Evolutionary conservation across 192 early-diverging fungal species (phyloP).

Genomic region (Entomortierella chlamydospora): DNA sequence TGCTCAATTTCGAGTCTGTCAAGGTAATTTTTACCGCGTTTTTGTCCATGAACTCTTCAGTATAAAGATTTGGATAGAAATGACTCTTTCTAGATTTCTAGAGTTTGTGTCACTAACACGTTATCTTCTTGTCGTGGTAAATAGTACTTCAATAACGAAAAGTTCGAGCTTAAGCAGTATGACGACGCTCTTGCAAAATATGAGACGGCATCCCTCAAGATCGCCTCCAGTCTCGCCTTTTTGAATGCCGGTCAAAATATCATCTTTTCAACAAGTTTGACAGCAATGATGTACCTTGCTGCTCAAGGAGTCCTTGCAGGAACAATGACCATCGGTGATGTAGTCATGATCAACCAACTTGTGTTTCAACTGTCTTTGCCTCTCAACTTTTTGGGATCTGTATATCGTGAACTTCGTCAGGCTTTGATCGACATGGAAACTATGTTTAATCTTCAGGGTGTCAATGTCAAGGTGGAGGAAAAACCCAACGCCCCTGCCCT

Average conservation of each 20-base stretch:
- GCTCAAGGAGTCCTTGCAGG: conserved; percentile 83
- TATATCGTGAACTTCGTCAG: conserved; percentile 97
- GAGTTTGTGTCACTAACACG: neutral
- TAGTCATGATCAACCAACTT: conserved; percentile 99
- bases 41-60: too few relatives aligned
- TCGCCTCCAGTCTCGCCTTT: conserved; percentile 87
- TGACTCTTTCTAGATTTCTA: neutral
- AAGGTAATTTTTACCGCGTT: conserved; percentile 78
- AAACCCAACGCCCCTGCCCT: conserved; percentile 65
- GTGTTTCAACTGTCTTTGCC: conserved; percentile 98
- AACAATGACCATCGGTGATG: conserved; percentile 93
- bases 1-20: conserved; percentile 98
- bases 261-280: conserved; percentile 94
- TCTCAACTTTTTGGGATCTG: conserved; percentile 96
- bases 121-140: neutral
- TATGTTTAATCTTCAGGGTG: conserved; percentile 87
- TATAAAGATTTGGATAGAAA: too few relatives aligned
- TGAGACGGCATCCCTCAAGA: conserved; percentile 93
- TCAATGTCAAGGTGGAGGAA: conserved; percentile 61
- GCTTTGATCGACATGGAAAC: conserved; percentile 97
- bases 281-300: conserved; percentile 96
- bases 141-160: conserved; percentile 87
- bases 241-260: conserved; percentile 96
- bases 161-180: conserved; percentile 90
- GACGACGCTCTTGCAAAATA: conserved; percentile 90